A percentile compares a stretch with the other conserved stretches of the same genome.
These are phyloP conservation scores for Endocalyx cinctus DNA, from an alignment of 2,329 filamentous ascomycete species.

Conservation along the genomic window DNA sequence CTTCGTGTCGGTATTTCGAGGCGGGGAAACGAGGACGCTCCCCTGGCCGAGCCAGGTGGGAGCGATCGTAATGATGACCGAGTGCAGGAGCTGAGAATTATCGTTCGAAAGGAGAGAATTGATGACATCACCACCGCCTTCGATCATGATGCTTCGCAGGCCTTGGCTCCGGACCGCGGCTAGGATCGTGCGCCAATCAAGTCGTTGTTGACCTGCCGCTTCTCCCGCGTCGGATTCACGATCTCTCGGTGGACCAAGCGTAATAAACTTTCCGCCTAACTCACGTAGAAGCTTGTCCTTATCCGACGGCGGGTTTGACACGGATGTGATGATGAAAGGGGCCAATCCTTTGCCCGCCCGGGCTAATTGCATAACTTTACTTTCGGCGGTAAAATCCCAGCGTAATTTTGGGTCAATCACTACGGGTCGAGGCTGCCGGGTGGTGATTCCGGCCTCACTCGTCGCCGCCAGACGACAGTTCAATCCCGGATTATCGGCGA, in stretches of 20 bases:
- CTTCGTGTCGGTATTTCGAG: constrained; percentile 44
- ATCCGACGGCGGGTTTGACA: constrained; percentile 38
- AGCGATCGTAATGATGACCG: constrained; percentile 82
- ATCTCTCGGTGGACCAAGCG: constrained; percentile 22
- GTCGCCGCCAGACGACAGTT: constrained; percentile 71
- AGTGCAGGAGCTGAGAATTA: constrained; percentile 61
- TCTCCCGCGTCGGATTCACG: constrained; percentile 31
- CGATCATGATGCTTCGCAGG: constrained; percentile 80
- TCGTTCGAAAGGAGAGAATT: constrained; percentile 68
- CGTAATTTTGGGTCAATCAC: constrained; percentile 75
- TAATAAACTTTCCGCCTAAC: constrained; percentile 50
- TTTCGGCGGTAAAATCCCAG: constrained; percentile 59
- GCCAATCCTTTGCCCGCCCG: constrained; percentile 62
- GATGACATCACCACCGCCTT: constrained; percentile 79
- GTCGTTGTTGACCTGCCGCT: constrained; percentile 33
- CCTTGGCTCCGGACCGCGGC: constrained; percentile 52
- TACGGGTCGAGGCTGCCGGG: constrained; percentile 71
- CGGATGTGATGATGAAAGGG: constrained; percentile 65
- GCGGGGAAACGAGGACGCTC: constrained; percentile 74
- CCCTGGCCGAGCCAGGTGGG: constrained; percentile 85
- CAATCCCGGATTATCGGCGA: constrained; percentile 78
- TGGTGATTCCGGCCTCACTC: constrained; percentile 4
- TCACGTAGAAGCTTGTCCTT: constrained; percentile 39
- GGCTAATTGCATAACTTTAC: constrained; percentile 63
- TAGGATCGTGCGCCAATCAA: constrained; percentile 64